Evolutionary conservation across 2,329 filamentous ascomycete species (phyloP), one percentile per base, ranked within the genome.

Genomic region (Lachnellula suecica): DNA sequence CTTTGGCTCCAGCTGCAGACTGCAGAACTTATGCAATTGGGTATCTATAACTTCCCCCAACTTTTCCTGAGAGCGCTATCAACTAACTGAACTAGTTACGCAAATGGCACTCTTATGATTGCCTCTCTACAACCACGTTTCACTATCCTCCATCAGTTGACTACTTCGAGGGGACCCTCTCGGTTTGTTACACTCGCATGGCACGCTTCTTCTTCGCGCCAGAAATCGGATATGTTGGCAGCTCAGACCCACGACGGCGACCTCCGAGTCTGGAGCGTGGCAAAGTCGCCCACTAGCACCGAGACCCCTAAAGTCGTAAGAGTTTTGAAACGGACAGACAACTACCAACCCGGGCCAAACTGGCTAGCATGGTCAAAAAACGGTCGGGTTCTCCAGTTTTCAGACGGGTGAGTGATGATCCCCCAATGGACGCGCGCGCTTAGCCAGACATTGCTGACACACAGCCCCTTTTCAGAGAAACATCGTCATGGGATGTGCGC

Each of bases 341-440:
- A 85, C 59, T 85, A 81, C 60, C 75, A 83, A 29, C 74, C 83
- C 2, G 91, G 91, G 1, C 87, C 89, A 34, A 96, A 96, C 68
- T 99, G 94, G 94, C 92, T 97, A 78, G 88, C 85, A 19, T 99
- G 94, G 94, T 97, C 94, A 0, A 97, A 97, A 73, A 97, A 96
- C 74, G 94, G 94, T 35, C 88, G 92, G 60, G 91, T 99, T 59
- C 85, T 99, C 58, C 94, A 99, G 71, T 92, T 85, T 71, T 88
- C 89, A 4, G 91, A 97, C 71, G 85, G 87, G 92, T 96, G 78
- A 75, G 47, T 37, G 27, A 51, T 47, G 31, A 54, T 56, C 48
- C 54, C 58, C 64, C 54, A 65, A 45, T 56, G 59, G 71, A 75
- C 67, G 71, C 75, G 75, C 75, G 75, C 75, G 75, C 73, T 74